Base-by-base conservation (phyloP, 176 grass and related monocot genomes). In the Zizania latifolia region DNA sequence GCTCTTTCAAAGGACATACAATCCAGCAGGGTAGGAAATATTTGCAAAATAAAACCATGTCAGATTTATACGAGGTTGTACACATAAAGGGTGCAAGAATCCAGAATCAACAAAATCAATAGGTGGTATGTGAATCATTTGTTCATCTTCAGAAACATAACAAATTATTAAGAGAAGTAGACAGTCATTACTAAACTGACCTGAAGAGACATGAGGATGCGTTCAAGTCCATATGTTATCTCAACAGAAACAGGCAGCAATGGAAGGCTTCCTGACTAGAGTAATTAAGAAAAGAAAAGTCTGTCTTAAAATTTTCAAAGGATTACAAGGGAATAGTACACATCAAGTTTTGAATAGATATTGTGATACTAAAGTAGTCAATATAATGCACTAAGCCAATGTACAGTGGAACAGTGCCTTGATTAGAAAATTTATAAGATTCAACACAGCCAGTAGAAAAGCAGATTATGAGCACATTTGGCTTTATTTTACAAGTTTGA, bases 181-280 rank as follows among this genome's bases (percentile, higher is more conserved):
- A 63, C 61, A 31, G 58, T 24, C 15, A 71, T 43, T 63, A 71
- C 8, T 76, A 65, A 35, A 62, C 36, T 30, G 78, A 98, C 94
- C 88, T 98, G 94, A 86, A 98, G 94, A 76, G 83, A 89, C 91
- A 98, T 98, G 64, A 98, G 88, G 74, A 98, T 98, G 21, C 94
- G 89, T 79, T 98, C 94, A 63, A 98, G 94, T 65, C 94, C 94
- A 91, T 98, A 94, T 65, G 94, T 94, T 84, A 98, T 94, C 81
- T 98, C 94, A 26, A 98, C 89, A 72, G 94, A 93, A 88, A 98
- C 86, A 33, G 94, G 94, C 39, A 78, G 29, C 78, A 98, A 84
- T 55, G 80, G 91, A 79, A 98, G 88, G 78, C 94, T 98, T 78
- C 91, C 94, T 80, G 94, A 87, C 94, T 97, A 81, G 59, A 86